Conservation (phyloP, 768 basidiomycete genomes). For the Russula olivacea region DNA sequence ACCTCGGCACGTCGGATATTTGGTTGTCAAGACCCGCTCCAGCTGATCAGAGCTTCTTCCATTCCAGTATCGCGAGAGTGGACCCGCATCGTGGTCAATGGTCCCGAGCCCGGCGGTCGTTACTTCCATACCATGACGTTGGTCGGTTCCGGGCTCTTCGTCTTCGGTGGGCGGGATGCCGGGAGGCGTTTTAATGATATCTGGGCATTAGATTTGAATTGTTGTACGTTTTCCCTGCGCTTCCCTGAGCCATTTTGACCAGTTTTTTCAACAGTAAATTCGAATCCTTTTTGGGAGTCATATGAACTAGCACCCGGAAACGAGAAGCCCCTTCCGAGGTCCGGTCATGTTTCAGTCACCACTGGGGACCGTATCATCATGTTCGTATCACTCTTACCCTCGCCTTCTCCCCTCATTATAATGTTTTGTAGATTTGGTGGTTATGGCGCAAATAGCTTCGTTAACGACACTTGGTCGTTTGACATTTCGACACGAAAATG, state of each 20-base stretch:
- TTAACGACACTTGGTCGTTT: slow-evolving; percentile 98
- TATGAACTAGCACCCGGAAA: slow-evolving; percentile 51
- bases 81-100: slow-evolving; percentile 78
- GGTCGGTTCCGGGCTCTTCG: slow-evolving; percentile 84
- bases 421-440: slow-evolving; percentile 54
- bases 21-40: no score
- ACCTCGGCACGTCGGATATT: no score
- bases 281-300: slow-evolving; percentile 75
- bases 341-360: slow-evolving; percentile 62
- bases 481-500: slow-evolving; percentile 74
- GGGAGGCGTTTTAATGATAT: slow-evolving; percentile 91
- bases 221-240: slow-evolving; percentile 52
- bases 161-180: slow-evolving; percentile 97
- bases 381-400: no score
- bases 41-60: neutral
- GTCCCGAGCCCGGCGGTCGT: slow-evolving; percentile 74
- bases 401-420: no score
- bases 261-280: slow-evolving; percentile 54
- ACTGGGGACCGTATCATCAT: no score
- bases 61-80: slow-evolving; percentile 83
- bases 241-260: slow-evolving; percentile 10
- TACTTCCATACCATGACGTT: slow-evolving; percentile 96
- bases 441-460: slow-evolving; percentile 95
- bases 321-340: slow-evolving; percentile 71
- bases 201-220: slow-evolving; percentile 93